Percentiles rank a stretch among this genome's conserved stretches.
phyloP scores from a whole-genome alignment of 176 grass and related monocot species.

The Aegilops sharonensis region DNA sequence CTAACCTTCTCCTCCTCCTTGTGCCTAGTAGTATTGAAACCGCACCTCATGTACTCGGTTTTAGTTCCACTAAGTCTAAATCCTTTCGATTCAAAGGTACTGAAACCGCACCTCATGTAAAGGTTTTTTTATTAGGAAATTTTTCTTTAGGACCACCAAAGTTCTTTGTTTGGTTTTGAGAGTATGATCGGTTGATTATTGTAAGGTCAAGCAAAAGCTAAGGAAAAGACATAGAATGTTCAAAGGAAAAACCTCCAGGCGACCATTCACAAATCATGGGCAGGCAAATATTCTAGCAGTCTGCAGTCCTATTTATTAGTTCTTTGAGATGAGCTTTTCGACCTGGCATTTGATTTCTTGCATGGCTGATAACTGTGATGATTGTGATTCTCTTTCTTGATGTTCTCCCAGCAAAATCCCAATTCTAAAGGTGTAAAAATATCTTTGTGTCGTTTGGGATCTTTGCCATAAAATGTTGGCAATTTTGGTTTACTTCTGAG shows the following conservation, averaged over 20 bases:
- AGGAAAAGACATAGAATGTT: background rate
- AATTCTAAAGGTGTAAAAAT: background rate
- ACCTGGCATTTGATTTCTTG: background rate
- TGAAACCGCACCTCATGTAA: background rate
- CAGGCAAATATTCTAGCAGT: background rate
- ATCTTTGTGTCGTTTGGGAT: background rate
- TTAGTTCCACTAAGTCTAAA: no score
- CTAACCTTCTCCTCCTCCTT: no score
- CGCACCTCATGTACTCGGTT: no score
- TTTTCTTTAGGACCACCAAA: no score
- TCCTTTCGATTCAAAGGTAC: no score
- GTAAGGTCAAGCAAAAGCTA: background rate
- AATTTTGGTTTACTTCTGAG: slow-evolving; percentile 1
- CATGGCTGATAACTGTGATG: background rate
- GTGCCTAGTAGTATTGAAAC: no score
- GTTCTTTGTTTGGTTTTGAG: background rate
- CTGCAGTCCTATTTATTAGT: background rate
- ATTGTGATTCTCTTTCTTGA: background rate
- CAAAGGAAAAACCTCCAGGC: background rate
- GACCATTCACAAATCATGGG: background rate
- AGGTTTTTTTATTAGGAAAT: background rate
- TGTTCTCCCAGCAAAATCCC: background rate
- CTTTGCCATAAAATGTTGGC: background rate
- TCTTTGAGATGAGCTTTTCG: background rate
- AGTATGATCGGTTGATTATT: background rate